Percentiles rank a stretch among this genome's conserved stretches.
Conservation (phyloP, 2,329 filamentous ascomycete species). For the Neofusicoccum sp. region DNA sequence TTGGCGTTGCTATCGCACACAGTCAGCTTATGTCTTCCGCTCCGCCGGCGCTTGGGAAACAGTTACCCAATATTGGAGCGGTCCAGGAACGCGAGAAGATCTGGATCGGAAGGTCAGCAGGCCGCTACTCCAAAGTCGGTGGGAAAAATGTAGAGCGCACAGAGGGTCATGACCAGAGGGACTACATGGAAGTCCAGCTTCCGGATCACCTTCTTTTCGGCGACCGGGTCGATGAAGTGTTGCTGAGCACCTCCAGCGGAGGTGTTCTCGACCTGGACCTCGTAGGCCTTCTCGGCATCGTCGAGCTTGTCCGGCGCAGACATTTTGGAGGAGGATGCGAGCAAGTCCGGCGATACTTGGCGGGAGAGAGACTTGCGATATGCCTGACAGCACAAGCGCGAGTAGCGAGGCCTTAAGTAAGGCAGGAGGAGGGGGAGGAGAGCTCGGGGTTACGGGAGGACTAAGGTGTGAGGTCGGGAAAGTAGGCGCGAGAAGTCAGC, state of each 20-base stretch:
- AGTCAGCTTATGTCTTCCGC: conserved; percentile 8
- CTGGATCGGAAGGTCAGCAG: neutral
- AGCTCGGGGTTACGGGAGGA: neutral
- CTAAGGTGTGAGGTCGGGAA: neutral
- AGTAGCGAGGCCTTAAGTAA: neutral
- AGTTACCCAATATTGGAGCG: conserved; percentile 42
- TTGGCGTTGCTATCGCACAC: conserved; percentile 36
- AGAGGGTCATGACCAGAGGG: conserved; percentile 37
- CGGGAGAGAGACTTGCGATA: neutral
- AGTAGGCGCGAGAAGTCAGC: neutral
- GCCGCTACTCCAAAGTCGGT: neutral
- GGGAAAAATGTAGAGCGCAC: neutral
- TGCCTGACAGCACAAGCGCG: too few relatives aligned
- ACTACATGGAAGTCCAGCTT: conserved; percentile 37
- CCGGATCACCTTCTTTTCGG: conserved; percentile 32
- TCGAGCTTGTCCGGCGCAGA: conserved; percentile 3
- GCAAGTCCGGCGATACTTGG: neutral
- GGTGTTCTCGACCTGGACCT: conserved; percentile 4
- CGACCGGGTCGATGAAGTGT: conserved; percentile 19
- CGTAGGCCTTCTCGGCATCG: conserved; percentile 17
- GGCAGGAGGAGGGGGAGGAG: neutral
- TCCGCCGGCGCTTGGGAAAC: neutral
- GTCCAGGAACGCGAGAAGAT: conserved; percentile 40
- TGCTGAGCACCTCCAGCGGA: neutral
- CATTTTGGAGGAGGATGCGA: neutral